These are phyloP conservation scores for Pseudognaphalium luteoalbum DNA, from an alignment of 129 eudicot species.

Conservation along the genomic window DNA sequence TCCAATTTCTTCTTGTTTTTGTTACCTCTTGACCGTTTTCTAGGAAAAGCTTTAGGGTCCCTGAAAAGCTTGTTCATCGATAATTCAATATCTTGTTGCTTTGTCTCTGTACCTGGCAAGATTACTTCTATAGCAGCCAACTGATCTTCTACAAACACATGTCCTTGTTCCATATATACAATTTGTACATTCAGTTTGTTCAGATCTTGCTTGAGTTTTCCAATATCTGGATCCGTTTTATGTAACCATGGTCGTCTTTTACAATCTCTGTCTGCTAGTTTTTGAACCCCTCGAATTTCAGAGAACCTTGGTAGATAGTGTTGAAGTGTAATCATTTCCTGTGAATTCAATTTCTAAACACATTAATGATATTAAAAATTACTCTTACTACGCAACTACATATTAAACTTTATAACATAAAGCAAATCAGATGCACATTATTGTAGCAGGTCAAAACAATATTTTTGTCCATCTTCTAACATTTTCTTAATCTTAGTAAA, in stretches of 20 bases:
- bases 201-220: constrained; percentile 17
- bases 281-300: neutral
- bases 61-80: constrained; percentile 19
- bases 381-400: neutral
- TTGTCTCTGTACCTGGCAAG: neutral
- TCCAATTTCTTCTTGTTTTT: neutral
- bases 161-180: constrained; percentile 9
- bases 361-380: neutral
- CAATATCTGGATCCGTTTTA: constrained; percentile 11
- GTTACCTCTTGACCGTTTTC: constrained; percentile 12
- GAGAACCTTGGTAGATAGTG: neutral
- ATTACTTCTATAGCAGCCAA: constrained; percentile 14
- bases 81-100: constrained; percentile 14
- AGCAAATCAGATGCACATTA: neutral
- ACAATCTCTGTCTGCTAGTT: neutral
- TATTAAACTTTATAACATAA: neutral
- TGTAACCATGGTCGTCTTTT: constrained; percentile 12
- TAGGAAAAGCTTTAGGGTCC: constrained; percentile 16
- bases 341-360: neutral
- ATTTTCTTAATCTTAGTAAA: neutral
- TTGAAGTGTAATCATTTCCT: neutral
- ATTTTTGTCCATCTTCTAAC: neutral
- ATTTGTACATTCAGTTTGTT: constrained; percentile 21
- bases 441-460: neutral
- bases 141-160: constrained; percentile 7